These are phyloP conservation scores for Spergularia bocconei DNA, from an alignment of 148 eudicot genomes.

Conservation along the genomic window DNA sequence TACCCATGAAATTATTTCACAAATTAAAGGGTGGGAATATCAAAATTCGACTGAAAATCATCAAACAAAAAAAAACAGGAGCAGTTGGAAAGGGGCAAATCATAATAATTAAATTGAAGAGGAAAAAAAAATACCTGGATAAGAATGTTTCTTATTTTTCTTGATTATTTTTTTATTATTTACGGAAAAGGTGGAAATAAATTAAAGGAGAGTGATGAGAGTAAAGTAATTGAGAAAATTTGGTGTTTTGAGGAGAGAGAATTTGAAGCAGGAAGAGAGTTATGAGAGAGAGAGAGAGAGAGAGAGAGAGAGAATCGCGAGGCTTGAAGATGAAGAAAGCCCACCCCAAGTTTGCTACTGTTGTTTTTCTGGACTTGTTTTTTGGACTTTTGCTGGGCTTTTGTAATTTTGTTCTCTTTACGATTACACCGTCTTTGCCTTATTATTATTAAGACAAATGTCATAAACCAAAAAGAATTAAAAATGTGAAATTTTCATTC, in stretches of 20 bases:
- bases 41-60: neutral
- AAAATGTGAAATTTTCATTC: no score
- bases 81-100: neutral
- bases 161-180: neutral
- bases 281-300: neutral
- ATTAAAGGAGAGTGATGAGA: neutral
- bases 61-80: neutral
- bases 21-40: neutral
- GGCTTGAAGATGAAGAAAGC: conserved; percentile 12
- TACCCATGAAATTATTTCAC: no score
- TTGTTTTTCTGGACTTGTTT: no score
- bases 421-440: no score
- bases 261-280: neutral
- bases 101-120: neutral
- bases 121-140: conserved; percentile 1
- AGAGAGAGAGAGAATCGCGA: conserved; percentile 2
- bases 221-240: neutral
- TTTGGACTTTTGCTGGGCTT: no score
- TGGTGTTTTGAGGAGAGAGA: no score
- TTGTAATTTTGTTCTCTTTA: no score
- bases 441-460: no score
- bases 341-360: neutral
- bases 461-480: no score
- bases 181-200: neutral
- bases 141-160: neutral